Percentiles rank a stretch among this genome's conserved stretches.
Conservation (phyloP, 805 yeast species). For the Yarrowia deformans region DNA sequence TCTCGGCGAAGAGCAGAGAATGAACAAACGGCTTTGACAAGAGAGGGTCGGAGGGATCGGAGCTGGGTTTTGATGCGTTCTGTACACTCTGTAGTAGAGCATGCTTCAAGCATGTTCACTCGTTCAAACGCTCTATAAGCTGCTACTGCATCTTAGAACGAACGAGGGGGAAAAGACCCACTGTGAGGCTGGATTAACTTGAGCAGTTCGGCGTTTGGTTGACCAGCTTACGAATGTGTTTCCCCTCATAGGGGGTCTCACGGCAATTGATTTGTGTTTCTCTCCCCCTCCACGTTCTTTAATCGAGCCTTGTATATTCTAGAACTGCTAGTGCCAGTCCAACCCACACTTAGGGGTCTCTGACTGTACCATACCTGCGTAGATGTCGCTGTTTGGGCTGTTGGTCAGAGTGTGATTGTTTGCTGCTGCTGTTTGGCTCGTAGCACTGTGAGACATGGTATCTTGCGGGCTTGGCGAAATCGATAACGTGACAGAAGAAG, state of each 20-base stretch:
- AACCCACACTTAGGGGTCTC: not conserved
- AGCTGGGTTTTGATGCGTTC: no score
- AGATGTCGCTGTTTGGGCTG: not conserved
- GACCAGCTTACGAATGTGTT: not conserved
- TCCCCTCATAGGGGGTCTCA: constrained; percentile 13
- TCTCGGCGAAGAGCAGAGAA: no score
- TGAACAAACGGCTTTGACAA: not conserved
- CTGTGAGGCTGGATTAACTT: not conserved
- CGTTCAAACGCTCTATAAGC: no score
- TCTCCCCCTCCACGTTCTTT: not conserved
- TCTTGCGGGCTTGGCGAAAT: constrained; percentile 3
- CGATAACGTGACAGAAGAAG: constrained; percentile 1
- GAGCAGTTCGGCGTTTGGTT: not conserved
- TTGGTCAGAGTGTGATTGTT: not conserved
- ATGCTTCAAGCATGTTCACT: no score
- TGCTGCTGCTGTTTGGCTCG: not conserved
- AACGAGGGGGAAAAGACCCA: not conserved
- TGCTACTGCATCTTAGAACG: not conserved
- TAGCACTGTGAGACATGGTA: not conserved
- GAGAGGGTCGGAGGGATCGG: no score
- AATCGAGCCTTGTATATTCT: not conserved
- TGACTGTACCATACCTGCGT: constrained; percentile 10
- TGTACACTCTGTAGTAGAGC: not conserved
- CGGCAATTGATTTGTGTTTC: constrained; percentile 16
- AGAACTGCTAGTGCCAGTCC: constrained; percentile 2